A percentile compares a stretch with the other conserved stretches of the same genome.
These are phyloP conservation scores for Astrothelium macrocarpum DNA, from an alignment of 495 filamentous ascomycete species.

Conservation along the genomic window DNA sequence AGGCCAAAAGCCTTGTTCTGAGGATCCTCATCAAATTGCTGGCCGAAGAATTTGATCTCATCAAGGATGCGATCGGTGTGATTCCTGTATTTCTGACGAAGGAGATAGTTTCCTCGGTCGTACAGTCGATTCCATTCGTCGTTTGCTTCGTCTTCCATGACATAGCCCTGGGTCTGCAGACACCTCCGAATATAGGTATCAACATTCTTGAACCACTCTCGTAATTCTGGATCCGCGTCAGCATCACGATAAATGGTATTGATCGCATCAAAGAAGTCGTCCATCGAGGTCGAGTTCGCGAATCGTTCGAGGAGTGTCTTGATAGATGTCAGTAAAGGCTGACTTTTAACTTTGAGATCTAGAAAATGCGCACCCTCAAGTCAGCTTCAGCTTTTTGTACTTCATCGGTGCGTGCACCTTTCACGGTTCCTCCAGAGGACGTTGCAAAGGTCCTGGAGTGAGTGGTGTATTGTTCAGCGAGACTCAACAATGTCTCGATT, in stretches of 20 bases:
- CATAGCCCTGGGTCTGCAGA: slow-evolving; percentile 79
- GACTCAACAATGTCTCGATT: slow-evolving; percentile 68
- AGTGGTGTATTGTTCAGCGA: slow-evolving; percentile 79
- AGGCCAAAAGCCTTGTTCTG: slow-evolving; percentile 71
- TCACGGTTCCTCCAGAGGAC: slow-evolving; percentile 55
- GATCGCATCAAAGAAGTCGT: slow-evolving; percentile 78
- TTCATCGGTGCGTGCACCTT: slow-evolving; percentile 55
- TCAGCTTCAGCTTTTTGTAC: slow-evolving; percentile 66
- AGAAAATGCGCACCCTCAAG: slow-evolving; percentile 51
- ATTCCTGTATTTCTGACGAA: slow-evolving; percentile 76
- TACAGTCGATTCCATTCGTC: slow-evolving; percentile 76
- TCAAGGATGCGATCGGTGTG: slow-evolving; percentile 84
- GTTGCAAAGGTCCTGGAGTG: slow-evolving; percentile 56
- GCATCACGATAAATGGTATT: slow-evolving; percentile 85
- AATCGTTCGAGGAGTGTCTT: slow-evolving; percentile 88
- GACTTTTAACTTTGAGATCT: slow-evolving; percentile 28
- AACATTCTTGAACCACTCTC: slow-evolving; percentile 76
- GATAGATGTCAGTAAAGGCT: slow-evolving; percentile 39
- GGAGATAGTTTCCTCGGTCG: slow-evolving; percentile 77
- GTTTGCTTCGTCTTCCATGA: slow-evolving; percentile 75
- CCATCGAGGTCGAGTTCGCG: slow-evolving; percentile 82
- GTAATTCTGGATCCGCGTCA: slow-evolving; percentile 78
- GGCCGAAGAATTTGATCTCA: slow-evolving; percentile 78
- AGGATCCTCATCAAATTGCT: slow-evolving; percentile 81
- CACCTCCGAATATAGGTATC: slow-evolving; percentile 72